Evolutionary conservation across 2,329 filamentous ascomycete species (phyloP).

Genomic region (Madurella fahalii): DNA sequence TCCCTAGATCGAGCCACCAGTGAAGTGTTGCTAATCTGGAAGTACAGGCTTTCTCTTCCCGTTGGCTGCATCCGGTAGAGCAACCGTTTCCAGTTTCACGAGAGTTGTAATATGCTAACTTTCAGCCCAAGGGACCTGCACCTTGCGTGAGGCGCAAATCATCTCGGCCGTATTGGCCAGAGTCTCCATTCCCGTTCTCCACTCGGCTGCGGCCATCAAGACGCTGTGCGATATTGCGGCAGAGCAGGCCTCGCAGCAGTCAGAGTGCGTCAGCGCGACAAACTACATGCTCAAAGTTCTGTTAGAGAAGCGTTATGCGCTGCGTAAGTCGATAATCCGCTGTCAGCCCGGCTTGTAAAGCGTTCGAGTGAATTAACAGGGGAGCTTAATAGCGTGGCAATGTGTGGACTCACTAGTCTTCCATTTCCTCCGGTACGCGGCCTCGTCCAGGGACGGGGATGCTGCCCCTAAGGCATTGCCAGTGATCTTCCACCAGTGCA

Average conservation of each 20-base stretch:
- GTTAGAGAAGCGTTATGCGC: conserved; percentile 93
- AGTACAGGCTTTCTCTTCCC: conserved; percentile 72
- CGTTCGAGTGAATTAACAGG: conserved; percentile 1
- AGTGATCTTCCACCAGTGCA: conserved; percentile 92
- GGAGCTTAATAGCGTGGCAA: conserved; percentile 43
- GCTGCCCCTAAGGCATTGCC: conserved; percentile 62
- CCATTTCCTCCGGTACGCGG: conserved; percentile 82
- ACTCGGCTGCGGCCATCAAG: conserved; percentile 88
- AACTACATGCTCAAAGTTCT: conserved; percentile 94
- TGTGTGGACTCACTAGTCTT: conserved; percentile 94
- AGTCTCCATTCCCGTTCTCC: conserved; percentile 83
- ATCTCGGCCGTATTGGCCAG: conserved; percentile 80
- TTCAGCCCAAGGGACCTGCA: conserved; percentile 61
- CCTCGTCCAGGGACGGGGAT: conserved; percentile 50
- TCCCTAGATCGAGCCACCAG: neutral
- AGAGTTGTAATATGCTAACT: conserved; percentile 1
- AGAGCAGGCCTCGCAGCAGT: conserved; percentile 76
- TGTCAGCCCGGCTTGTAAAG: too few species aligned
- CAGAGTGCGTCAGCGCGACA: conserved; percentile 83
- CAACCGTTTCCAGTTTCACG: too few species aligned
- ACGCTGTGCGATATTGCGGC: conserved; percentile 91
- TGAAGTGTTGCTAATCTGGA: neutral
- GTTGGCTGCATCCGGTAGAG: conserved; percentile 62
- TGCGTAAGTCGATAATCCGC: conserved; percentile 43
- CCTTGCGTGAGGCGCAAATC: conserved; percentile 86